Evolutionary conservation across 73 alveolate genomes (phyloP).

Genomic region (Paramecium sexaurelia): DNA sequence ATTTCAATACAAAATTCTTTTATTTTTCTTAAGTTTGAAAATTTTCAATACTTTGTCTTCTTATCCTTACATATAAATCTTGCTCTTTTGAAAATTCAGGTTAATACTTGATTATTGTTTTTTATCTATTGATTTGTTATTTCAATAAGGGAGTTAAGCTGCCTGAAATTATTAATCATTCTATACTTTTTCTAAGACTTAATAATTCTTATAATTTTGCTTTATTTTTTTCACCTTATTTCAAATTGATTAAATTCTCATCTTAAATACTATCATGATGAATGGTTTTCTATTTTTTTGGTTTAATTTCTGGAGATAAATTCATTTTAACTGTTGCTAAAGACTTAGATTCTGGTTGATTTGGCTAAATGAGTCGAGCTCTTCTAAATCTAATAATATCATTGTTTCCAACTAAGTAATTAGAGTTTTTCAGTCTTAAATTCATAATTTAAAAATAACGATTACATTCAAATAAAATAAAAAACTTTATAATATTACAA

Average conservation of each 20-base stretch:
- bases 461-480: not conserved
- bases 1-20: not conserved
- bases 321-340: not conserved
- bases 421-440: not conserved
- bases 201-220: not conserved
- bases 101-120: not conserved
- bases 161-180: not conserved
- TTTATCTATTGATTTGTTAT: not conserved
- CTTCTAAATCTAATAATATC: not conserved
- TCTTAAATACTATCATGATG: not conserved
- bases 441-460: not conserved
- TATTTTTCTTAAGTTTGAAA: not conserved
- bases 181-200: not conserved
- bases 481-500: not conserved
- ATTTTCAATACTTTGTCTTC: not conserved
- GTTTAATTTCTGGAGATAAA: not conserved
- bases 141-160: slow-evolving; percentile 12
- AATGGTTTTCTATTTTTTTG: not conserved
- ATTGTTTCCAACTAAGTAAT: not conserved
- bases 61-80: not conserved
- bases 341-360: not conserved
- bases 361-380: not conserved
- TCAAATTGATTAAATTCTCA: not conserved
- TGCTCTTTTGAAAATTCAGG: not conserved
- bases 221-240: not conserved